A percentile compares a stretch with the other conserved stretches of the same genome.
Conservation (phyloP, 2,329 filamentous ascomycete species). For the Xylaria hypoxylon region DNA sequence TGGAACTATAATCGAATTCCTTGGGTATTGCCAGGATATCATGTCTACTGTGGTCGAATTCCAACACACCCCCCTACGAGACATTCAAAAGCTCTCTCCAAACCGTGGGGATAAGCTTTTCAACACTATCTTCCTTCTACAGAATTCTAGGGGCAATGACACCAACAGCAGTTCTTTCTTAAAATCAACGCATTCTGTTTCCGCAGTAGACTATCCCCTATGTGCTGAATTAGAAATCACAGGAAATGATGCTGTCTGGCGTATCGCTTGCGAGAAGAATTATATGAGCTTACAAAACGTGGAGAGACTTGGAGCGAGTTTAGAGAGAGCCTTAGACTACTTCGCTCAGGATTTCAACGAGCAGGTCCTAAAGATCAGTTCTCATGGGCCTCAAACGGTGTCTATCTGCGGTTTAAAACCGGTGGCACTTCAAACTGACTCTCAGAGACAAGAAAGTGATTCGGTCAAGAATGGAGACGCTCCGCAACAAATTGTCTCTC, state of each 20-base stretch:
- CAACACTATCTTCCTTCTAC: constrained; percentile 68
- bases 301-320: constrained; percentile 63
- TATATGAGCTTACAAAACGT: constrained; percentile 62
- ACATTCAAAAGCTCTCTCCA: constrained; percentile 67
- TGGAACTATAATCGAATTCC: constrained; percentile 71
- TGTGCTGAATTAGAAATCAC: constrained; percentile 82
- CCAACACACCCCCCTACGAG: constrained; percentile 82
- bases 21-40: constrained; percentile 79
- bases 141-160: constrained; percentile 51
- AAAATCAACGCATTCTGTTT: constrained; percentile 70
- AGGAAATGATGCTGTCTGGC: constrained; percentile 71
- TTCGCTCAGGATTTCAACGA: constrained; percentile 63
- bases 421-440: constrained; percentile 49
- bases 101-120: constrained; percentile 55
- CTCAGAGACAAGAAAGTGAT: background rate
- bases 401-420: constrained; percentile 74
- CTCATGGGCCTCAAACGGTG: constrained; percentile 55
- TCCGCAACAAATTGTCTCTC: background rate
- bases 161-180: constrained; percentile 58
- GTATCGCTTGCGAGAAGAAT: constrained; percentile 74
- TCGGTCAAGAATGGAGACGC: background rate
- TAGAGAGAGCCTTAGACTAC: constrained; percentile 70
- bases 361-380: constrained; percentile 66
- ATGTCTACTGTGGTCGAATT: constrained; percentile 74
- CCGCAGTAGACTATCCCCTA: constrained; percentile 82